Evolutionary conservation across 2,329 filamentous ascomycete genomes (phyloP).

Genomic region (Aspergillus phoenicis): DNA sequence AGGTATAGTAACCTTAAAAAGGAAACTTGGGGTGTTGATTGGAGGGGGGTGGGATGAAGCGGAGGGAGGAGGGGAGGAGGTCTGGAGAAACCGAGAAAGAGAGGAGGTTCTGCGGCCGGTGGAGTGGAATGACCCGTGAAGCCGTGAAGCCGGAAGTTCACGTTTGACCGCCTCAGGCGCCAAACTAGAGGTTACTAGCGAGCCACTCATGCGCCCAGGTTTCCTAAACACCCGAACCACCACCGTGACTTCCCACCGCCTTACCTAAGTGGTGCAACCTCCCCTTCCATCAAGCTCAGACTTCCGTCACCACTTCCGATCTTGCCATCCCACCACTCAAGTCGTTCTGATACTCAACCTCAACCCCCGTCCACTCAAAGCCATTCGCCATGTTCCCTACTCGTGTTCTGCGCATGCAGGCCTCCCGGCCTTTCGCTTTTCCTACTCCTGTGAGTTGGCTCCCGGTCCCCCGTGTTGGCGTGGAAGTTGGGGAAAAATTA

Average conservation of each 20-base stretch:
- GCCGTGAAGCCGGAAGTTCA: conserved; percentile 34
- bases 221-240: conserved; percentile 40
- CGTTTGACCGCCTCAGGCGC: conserved; percentile 39
- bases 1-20: conserved; percentile 21
- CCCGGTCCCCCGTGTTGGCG: conserved; percentile 12
- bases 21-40: conserved; percentile 20
- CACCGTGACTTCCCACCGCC: not conserved
- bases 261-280: conserved; percentile 23
- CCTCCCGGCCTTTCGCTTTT: conserved; percentile 50
- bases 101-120: conserved; percentile 34
- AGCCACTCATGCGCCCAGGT: conserved; percentile 39
- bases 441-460: conserved; percentile 69
- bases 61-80: conserved; percentile 21
- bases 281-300: conserved; percentile 21
- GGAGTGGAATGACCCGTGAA: conserved; percentile 37
- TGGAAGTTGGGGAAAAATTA: conserved; percentile 23
- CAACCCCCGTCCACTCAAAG: conserved; percentile 21
- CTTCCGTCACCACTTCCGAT: conserved; percentile 28
- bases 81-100: conserved; percentile 28
- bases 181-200: conserved; percentile 26
- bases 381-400: conserved; percentile 64
- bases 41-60: conserved; percentile 13
- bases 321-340: conserved; percentile 13
- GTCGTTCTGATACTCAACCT: conserved; percentile 11
- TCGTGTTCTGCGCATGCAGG: conserved; percentile 65